phyloP scores from a whole-genome alignment of 2,329 filamentous ascomycete genomes.

The Ceratocystis alfenasii region DNA sequence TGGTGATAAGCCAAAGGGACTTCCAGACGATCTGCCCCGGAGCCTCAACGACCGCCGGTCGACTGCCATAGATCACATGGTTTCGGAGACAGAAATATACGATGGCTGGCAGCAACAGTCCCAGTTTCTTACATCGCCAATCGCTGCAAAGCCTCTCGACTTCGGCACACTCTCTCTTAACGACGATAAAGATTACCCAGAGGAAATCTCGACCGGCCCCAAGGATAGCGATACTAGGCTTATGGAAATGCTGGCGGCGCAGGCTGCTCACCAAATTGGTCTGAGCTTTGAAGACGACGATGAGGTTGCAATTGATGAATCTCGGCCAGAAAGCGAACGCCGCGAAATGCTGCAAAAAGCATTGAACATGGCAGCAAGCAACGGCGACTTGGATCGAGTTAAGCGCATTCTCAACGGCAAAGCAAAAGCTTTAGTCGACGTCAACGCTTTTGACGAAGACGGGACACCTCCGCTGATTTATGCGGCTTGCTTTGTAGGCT shows the following conservation, averaged over 20 bases:
- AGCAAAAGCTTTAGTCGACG: conserved; percentile 63
- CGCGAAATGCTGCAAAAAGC: conserved; percentile 70
- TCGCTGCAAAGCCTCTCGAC: conserved; percentile 68
- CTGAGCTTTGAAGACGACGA: conserved; percentile 68
- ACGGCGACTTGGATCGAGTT: conserved; percentile 78
- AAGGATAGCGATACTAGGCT: conserved; percentile 73
- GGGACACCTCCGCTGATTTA: conserved; percentile 95
- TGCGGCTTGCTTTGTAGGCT: conserved; percentile 83
- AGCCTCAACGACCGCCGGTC: conserved; percentile 78
- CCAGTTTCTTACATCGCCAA: conserved; percentile 80
- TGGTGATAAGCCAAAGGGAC: conserved; percentile 37
- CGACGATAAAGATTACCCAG: conserved; percentile 51
- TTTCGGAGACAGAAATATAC: conserved; percentile 88
- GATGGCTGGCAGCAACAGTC: conserved; percentile 99
- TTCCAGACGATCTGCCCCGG: conserved; percentile 78
- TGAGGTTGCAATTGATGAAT: conserved; percentile 61
- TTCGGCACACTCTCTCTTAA: conserved; percentile 75
- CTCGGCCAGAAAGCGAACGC: conserved; percentile 65
- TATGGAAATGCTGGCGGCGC: conserved; percentile 91
- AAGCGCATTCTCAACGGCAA: conserved; percentile 61
- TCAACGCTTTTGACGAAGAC: conserved; percentile 83
- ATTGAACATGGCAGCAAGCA: conserved; percentile 90
- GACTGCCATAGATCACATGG: conserved; percentile 48
- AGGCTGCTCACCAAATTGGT: conserved; percentile 71
- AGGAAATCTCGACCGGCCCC: conserved; percentile 39